Evolutionary conservation across 2,329 filamentous ascomycete genomes (phyloP).

Genomic region (Colletotrichum viniferum): DNA sequence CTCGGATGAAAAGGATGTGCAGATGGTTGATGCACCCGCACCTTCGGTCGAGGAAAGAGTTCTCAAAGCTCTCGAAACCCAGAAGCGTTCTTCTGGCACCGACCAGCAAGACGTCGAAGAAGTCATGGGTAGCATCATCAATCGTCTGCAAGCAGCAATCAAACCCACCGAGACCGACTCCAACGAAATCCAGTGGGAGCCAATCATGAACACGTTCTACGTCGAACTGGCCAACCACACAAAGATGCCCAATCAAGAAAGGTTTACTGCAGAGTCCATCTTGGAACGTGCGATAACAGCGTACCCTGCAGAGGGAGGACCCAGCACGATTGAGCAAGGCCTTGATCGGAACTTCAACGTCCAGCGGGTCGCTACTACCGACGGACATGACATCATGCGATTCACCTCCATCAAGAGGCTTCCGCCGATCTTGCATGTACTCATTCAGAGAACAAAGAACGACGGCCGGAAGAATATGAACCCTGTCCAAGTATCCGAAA

Average conservation of each 20-base stretch:
- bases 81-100: conserved; percentile 53
- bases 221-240: conserved; percentile 66
- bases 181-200: conserved; percentile 79
- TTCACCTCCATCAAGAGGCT: conserved; percentile 77
- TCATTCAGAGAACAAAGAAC: conserved; percentile 82
- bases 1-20: conserved; percentile 1
- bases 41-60: conserved; percentile 47
- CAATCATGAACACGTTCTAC: conserved; percentile 74
- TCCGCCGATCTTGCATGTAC: conserved; percentile 86
- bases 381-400: conserved; percentile 57
- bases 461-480: conserved; percentile 78
- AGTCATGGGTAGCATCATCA: conserved; percentile 90
- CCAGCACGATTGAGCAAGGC: conserved; percentile 77
- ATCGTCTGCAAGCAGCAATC: conserved; percentile 89
- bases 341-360: conserved; percentile 86
- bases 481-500: conserved; percentile 79
- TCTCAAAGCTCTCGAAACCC: conserved; percentile 48
- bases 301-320: conserved; percentile 54
- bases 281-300: conserved; percentile 69
- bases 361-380: conserved; percentile 58
- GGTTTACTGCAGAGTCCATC: conserved; percentile 33
- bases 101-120: conserved; percentile 96
- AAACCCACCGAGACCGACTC: conserved; percentile 66
- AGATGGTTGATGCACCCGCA: not conserved
- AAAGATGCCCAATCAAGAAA: conserved; percentile 51